Base-by-base conservation (phyloP, 2,329 filamentous ascomycete species). In the Aspergillus ustus region DNA sequence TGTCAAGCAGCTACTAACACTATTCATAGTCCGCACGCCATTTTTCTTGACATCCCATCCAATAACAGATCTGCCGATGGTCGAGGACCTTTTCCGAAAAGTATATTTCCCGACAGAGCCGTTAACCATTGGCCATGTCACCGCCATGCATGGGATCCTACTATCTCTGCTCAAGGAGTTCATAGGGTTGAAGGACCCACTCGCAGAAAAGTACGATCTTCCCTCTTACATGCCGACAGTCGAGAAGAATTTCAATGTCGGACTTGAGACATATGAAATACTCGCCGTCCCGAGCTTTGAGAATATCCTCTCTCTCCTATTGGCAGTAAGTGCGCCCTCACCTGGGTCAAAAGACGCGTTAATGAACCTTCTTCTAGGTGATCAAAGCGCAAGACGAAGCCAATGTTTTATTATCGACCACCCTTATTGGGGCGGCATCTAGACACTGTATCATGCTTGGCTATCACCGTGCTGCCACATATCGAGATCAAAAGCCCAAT, bases 251-350 rank as follows among this genome's bases (percentile, higher is more conserved):
- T 67, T 69, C 29, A 62, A 61, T 20, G 54, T 59, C 11, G 63
- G 49, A 5, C 53, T 72, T 7, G 67, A 72, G 50, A 68, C 60
- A 28, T 70, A 67, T 52, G 69, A 72, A 15, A 60, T 72, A 8
- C 52, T 70, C 5, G 59, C 59, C n/a, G 59, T 67, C n/a, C 67
- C 70, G 11, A 68, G 59, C 37, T 68, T 70, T 46, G 69, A 72
- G 28, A 70, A 69, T 44, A 60, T 70, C 17, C 53, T 69, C 13
- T 63, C 66, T 15, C 56, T 72, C 46, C 52, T 57, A n/a, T 60
- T 72, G 63, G 69, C 65, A 7, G 69, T 72, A 60, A 58, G 67
- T 64, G 6, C 9, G 22, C 34, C 52, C n/a, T 56, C n/a, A n/a
- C 19, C 25, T 15, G 5, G 28, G 43, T 17, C 25, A 22, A 28